Conservation (phyloP, 176 grass and related monocot species). For the Typha latifolia region DNA sequence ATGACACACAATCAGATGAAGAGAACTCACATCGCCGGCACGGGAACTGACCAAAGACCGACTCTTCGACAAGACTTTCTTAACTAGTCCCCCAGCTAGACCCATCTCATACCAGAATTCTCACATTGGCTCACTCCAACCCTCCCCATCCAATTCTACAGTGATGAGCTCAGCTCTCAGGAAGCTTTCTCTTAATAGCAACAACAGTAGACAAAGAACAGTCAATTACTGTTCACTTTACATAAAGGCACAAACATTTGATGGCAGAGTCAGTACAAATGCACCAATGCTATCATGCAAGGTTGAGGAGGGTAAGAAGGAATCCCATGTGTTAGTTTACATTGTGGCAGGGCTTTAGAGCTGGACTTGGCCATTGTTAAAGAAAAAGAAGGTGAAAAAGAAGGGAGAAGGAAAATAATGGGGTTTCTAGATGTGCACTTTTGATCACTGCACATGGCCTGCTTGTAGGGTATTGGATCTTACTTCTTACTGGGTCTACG, state of each 20-base stretch:
- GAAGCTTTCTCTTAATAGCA: constrained; percentile 6
- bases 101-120: constrained; percentile 41
- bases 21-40: constrained; percentile 22
- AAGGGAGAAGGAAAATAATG: constrained; percentile 3
- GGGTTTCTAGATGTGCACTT: constrained; percentile 11
- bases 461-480: constrained; percentile 21
- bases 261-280: constrained; percentile 46
- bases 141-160: neutral
- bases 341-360: constrained; percentile 62
- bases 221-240: constrained; percentile 29
- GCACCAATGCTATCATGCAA: neutral
- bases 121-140: neutral
- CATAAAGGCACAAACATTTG: constrained; percentile 29
- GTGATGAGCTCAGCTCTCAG: neutral
- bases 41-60: constrained; percentile 15
- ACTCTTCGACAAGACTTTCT: constrained; percentile 54
- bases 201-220: constrained; percentile 1
- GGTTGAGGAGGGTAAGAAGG: constrained; percentile 7
- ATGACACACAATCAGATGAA: neutral
- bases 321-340: constrained; percentile 49
- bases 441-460: constrained; percentile 29
- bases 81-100: constrained; percentile 56
- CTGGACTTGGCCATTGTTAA: constrained; percentile 53
- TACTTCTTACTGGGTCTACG: constrained; percentile 47
- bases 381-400: constrained; percentile 17